These are phyloP conservation scores for Cordyceps tenuipes DNA, from an alignment of 2,329 filamentous ascomycete genomes.

Conservation along the genomic window DNA sequence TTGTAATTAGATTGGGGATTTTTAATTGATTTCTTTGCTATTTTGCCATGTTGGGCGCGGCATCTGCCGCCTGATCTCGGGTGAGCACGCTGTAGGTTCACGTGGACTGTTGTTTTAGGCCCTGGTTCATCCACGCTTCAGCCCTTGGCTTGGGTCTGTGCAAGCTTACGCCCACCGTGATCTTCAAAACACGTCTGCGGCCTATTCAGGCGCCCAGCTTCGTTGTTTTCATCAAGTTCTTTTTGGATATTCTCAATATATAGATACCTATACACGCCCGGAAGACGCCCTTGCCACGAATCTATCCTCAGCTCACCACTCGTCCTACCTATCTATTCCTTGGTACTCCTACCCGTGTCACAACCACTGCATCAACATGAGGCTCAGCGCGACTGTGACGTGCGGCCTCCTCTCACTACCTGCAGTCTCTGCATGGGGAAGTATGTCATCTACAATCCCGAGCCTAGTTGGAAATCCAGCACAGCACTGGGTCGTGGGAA, in stretches of 20 bases:
- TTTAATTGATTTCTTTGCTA: no score
- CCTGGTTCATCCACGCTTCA: constrained; percentile 17
- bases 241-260: neutral
- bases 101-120: constrained; percentile 15
- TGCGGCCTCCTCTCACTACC: constrained; percentile 8
- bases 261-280: neutral
- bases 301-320: neutral
- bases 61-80: neutral
- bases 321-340: no score
- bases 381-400: constrained; percentile 1
- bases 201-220: neutral
- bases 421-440: constrained; percentile 30
- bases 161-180: constrained; percentile 2
- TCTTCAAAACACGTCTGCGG: neutral
- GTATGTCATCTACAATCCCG: constrained; percentile 21
- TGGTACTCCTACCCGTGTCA: neutral
- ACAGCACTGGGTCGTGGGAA: neutral
- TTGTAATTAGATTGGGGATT: neutral
- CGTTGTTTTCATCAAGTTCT: neutral
- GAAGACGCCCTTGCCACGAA: neutral
- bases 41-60: neutral
- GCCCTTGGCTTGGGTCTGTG: constrained; percentile 13
- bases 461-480: no score
- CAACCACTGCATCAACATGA: neutral
- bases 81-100: constrained; percentile 14